Percentiles rank a stretch among this genome's conserved stretches.
phyloP scores from a whole-genome alignment of 805 yeast genomes.

The Nakazawaea holstii region DNA sequence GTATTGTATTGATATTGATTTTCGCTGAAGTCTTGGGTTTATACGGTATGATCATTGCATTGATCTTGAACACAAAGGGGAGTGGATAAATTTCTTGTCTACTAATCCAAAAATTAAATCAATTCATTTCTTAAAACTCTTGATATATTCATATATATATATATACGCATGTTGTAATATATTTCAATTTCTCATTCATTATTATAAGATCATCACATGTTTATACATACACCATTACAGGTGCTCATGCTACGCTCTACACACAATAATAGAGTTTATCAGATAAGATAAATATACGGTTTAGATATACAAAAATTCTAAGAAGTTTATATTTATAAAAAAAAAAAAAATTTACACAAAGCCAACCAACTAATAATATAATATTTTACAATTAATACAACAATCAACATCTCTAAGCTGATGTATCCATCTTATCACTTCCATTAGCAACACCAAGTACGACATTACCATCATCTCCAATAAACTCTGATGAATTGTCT shows the following conservation, averaged over 20 bases:
- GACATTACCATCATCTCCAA: constrained; percentile 76
- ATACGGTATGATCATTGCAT: constrained; percentile 93
- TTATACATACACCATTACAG: too few relatives aligned
- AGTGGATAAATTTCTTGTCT: constrained; percentile 36
- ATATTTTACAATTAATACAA: not conserved
- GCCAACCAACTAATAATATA: too few relatives aligned
- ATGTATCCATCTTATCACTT: constrained; percentile 34
- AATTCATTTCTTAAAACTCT: not conserved
- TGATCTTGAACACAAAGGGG: constrained; percentile 87
- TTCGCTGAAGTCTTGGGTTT: constrained; percentile 98
- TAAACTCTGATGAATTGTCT: constrained; percentile 49
- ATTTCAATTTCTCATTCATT: too few relatives aligned
- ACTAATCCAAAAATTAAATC: too few relatives aligned
- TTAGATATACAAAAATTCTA: too few relatives aligned
- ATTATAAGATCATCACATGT: too few relatives aligned
- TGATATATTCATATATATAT: too few relatives aligned
- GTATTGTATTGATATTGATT: constrained; percentile 96
- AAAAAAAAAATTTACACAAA: not conserved
- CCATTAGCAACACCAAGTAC: constrained; percentile 34
- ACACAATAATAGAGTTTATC: too few relatives aligned
- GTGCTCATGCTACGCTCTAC: too few relatives aligned
- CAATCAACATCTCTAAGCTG: constrained; percentile 16
- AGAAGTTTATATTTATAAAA: not conserved
- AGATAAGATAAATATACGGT: too few relatives aligned
- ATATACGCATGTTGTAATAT: too few relatives aligned